Percentiles rank a stretch among this genome's conserved stretches.
Conservation (phyloP, 1,284 basidiomycete genomes). For the Microbotryomycetes sp. region DNA sequence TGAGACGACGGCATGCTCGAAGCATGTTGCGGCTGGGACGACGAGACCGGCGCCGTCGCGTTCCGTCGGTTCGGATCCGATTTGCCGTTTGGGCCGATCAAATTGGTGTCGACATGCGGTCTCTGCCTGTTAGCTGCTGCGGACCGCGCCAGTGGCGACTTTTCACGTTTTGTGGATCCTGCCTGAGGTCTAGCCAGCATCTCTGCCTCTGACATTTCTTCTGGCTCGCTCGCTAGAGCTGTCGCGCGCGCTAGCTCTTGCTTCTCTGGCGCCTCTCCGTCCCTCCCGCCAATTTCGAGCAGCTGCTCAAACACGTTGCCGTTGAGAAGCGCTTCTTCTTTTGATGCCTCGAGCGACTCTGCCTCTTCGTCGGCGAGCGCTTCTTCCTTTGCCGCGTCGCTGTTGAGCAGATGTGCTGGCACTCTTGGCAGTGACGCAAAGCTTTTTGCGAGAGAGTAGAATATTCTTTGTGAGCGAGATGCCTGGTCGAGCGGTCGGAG, state of each 20-base stretch:
- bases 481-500: constrained; percentile 26
- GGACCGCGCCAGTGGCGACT: background rate
- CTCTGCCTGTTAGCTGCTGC: background rate
- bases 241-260: constrained; percentile 10
- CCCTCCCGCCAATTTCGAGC: constrained; percentile 25
- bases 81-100: too few species aligned
- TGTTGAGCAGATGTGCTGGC: background rate
- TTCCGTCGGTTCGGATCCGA: background rate
- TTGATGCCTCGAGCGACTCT: background rate
- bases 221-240: constrained; percentile 8
- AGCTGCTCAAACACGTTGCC: constrained; percentile 16
- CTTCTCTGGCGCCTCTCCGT: constrained; percentile 4
- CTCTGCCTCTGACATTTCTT: constrained; percentile 16
- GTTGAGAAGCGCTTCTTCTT: background rate
- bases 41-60: background rate
- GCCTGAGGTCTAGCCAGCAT: background rate
- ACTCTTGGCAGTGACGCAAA: constrained; percentile 31
- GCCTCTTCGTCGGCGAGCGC: background rate
- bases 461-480: constrained; percentile 31
- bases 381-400: background rate
- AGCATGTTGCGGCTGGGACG: too few species aligned
- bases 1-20: too few species aligned
- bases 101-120: background rate
- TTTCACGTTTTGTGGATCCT: background rate
- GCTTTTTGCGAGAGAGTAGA: constrained; percentile 33